These are phyloP conservation scores for Penicillium turbatum DNA, from an alignment of 495 filamentous ascomycete species.

Conservation along the genomic window DNA sequence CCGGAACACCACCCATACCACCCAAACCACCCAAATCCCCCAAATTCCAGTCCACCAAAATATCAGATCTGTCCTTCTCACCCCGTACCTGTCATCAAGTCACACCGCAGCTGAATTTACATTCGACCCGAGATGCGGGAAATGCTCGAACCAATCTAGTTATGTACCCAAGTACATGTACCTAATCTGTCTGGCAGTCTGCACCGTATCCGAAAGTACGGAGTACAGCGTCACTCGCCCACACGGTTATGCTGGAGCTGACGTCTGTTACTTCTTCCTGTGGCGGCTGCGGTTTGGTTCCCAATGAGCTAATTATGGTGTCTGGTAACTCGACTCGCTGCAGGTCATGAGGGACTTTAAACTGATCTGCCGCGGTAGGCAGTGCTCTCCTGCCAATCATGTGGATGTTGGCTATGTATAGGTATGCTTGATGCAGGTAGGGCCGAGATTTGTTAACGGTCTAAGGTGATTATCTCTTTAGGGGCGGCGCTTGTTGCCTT, in stretches of 20 bases:
- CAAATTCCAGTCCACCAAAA: no score
- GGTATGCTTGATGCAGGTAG: background rate
- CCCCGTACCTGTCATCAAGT: slow-evolving; percentile 23
- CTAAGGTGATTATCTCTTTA: background rate
- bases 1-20: no score
- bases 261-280: background rate
- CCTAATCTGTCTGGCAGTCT: background rate
- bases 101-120: slow-evolving; percentile 22
- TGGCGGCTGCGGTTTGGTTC: slow-evolving; percentile 5
- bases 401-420: background rate
- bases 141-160: slow-evolving; percentile 10
- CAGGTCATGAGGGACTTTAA: slow-evolving; percentile 8
- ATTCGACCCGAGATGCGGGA: slow-evolving; percentile 19
- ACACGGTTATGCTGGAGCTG: slow-evolving; percentile 8
- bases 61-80: background rate
- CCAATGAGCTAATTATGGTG: background rate
- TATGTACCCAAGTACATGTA: background rate
- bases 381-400: background rate
- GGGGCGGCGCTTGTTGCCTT: background rate
- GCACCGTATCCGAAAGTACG: background rate
- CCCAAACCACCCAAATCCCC: background rate
- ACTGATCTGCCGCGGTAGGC: slow-evolving; percentile 12
- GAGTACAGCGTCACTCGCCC: background rate
- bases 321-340: slow-evolving; percentile 3
- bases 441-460: background rate